Conservation (phyloP, 108 stramenopile genomes). For the Asterionellopsis glacialis region DNA sequence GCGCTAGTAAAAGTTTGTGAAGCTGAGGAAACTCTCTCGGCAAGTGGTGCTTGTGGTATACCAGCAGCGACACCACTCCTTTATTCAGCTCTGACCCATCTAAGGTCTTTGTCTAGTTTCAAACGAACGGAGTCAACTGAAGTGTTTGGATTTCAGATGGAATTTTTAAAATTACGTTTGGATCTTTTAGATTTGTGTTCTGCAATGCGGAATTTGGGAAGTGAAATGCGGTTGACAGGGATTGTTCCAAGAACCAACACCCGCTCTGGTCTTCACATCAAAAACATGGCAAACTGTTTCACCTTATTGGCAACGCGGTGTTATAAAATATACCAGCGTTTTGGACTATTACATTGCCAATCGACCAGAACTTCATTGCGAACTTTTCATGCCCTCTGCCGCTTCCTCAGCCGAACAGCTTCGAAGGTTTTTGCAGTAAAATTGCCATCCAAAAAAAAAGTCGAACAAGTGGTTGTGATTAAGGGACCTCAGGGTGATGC, state of each 20-base stretch:
- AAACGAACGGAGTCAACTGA: background rate
- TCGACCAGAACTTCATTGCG: constrained; percentile 33
- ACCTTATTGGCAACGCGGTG: constrained; percentile 19
- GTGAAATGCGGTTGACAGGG: constrained; percentile 43
- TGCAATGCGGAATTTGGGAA: constrained; percentile 25
- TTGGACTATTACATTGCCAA: constrained; percentile 33
- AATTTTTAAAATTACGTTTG: constrained; percentile 29
- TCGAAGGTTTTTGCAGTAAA: background rate
- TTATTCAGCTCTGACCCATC: constrained; percentile 15
- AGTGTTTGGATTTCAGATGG: constrained; percentile 22
- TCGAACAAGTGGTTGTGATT: background rate
- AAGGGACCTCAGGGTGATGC: constrained; percentile 12
- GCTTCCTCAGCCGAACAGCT: constrained; percentile 15
- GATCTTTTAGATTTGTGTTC: constrained; percentile 35
- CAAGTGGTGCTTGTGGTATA: constrained; percentile 24
- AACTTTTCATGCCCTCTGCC: constrained; percentile 23
- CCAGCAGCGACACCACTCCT: constrained; percentile 18
- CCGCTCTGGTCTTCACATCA: constrained; percentile 26
- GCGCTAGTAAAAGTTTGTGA: constrained; percentile 26
- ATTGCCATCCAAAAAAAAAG: background rate
- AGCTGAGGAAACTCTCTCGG: constrained; percentile 21
- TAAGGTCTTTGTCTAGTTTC: constrained; percentile 8
- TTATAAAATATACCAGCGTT: constrained; percentile 18
- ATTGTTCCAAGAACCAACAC: constrained; percentile 33
- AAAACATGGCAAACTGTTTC: constrained; percentile 20